Conservation (phyloP, 148 eudicot genomes). For the Nyssa sinensis region DNA sequence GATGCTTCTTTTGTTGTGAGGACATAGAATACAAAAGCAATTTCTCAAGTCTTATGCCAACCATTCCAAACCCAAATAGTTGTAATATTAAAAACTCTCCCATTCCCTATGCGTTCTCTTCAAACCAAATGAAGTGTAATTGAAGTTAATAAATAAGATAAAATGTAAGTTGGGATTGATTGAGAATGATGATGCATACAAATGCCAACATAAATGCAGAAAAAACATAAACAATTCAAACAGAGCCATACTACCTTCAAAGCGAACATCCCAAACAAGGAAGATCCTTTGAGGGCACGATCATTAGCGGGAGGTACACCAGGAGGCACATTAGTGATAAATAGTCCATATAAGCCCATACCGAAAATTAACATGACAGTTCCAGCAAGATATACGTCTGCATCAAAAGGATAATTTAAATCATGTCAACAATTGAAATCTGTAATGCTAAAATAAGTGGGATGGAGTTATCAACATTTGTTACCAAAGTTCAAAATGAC, state of each 20-base stretch:
- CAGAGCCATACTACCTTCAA: slow-evolving; percentile 56
- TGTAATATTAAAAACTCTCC: too few relatives aligned
- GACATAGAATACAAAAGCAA: too few relatives aligned
- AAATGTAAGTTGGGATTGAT: not conserved
- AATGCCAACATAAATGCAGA: not conserved
- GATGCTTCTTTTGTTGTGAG: too few relatives aligned
- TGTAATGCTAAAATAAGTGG: not conserved
- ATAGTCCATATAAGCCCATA: slow-evolving; percentile 91
- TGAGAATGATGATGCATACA: slow-evolving; percentile 7
- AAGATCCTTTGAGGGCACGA: slow-evolving; percentile 81
- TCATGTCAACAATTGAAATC: slow-evolving; percentile 7
- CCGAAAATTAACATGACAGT: slow-evolving; percentile 97
- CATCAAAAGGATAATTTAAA: slow-evolving; percentile 17
- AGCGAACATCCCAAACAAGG: slow-evolving; percentile 97
- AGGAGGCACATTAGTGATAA: slow-evolving; percentile 68
- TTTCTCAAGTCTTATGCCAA: too few relatives aligned
- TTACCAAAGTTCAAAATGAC: not conserved
- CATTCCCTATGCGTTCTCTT: too few relatives aligned
- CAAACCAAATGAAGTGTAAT: not conserved
- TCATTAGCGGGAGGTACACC: slow-evolving; percentile 50
- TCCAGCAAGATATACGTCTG: slow-evolving; percentile 99
- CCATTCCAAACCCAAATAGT: not conserved
- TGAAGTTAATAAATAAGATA: not conserved
- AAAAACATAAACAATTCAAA: not conserved
- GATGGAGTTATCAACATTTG: not conserved